phyloP scores from a whole-genome alignment of 805 yeast species.

The Ogataea methanolica region DNA sequence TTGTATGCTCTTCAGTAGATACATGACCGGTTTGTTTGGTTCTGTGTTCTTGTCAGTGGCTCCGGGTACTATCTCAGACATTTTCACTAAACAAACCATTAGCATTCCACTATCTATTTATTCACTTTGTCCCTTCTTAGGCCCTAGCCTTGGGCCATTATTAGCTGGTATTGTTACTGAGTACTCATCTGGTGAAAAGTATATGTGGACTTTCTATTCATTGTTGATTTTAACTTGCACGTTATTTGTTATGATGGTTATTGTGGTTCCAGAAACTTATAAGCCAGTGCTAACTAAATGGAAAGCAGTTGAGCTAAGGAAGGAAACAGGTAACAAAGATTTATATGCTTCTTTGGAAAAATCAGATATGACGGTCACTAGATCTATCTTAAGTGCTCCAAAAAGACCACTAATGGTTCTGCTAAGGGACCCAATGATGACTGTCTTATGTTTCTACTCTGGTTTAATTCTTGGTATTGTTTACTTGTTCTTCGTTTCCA shows the following conservation, averaged over 20 bases:
- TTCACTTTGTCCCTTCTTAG: conserved; percentile 59
- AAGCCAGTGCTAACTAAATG: conserved; percentile 45
- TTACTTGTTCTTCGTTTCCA: conserved; percentile 62
- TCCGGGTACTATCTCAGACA: conserved; percentile 73
- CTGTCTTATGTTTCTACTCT: conserved; percentile 48
- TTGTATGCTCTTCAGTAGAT: conserved; percentile 60
- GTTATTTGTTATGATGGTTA: conserved; percentile 18
- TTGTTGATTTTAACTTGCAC: conserved; percentile 50
- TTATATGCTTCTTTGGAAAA: conserved; percentile 40
- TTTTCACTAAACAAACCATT: conserved; percentile 55
- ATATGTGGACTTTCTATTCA: conserved; percentile 72
- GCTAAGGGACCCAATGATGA: conserved; percentile 50
- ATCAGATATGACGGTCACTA: conserved; percentile 30
- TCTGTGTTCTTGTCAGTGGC: conserved; percentile 73
- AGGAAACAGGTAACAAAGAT: conserved; percentile 33
- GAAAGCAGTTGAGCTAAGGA: conserved; percentile 48
- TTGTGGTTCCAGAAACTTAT: conserved; percentile 39
- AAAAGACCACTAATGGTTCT: conserved; percentile 49
- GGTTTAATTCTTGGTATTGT: conserved; percentile 56
- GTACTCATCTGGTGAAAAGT: conserved; percentile 42
- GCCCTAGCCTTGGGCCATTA: conserved; percentile 68
- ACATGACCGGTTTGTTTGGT: conserved; percentile 68
- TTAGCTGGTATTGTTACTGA: conserved; percentile 53
- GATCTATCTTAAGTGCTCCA: conserved; percentile 40
- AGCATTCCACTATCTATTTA: conserved; percentile 68